phyloP scores from a whole-genome alignment of 2,329 filamentous ascomycete species.

The Myriosclerotinia curreyana region DNA sequence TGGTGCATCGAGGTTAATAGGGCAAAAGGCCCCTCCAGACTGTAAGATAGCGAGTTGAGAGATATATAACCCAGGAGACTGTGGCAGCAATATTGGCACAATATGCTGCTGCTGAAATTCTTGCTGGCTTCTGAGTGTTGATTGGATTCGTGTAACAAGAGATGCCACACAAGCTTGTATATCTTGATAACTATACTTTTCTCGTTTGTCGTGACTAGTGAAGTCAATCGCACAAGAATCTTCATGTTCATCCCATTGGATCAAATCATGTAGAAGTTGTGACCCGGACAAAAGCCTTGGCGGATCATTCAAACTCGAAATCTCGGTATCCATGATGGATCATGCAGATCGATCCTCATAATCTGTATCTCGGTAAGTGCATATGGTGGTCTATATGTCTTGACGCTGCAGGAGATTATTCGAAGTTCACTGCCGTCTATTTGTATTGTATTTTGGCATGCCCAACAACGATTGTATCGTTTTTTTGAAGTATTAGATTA shows the following conservation, averaged over 20 bases:
- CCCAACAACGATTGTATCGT: neutral
- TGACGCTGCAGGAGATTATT: constrained; percentile 1
- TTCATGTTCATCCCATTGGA: constrained; percentile 45
- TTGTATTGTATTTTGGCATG: constrained; percentile 6
- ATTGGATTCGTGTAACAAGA: constrained; percentile 28
- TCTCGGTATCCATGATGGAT: constrained; percentile 31
- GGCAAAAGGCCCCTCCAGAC: constrained; percentile 81
- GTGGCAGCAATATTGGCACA: constrained; percentile 73
- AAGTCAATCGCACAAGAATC: constrained; percentile 61
- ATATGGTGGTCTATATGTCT: constrained; percentile 7
- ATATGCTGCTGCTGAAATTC: constrained; percentile 45
- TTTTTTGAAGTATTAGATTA: neutral
- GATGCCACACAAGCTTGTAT: constrained; percentile 44
- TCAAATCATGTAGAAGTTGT: constrained; percentile 59
- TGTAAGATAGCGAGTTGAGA: constrained; percentile 75
- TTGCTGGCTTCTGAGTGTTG: constrained; percentile 25
- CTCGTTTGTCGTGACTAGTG: constrained; percentile 45
- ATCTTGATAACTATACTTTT: constrained; percentile 36
- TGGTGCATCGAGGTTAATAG: constrained; percentile 75
- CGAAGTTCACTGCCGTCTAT: constrained; percentile 1
- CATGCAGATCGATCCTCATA: constrained; percentile 25
- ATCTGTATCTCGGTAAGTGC: constrained; percentile 10
- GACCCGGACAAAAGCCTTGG: constrained; percentile 54
- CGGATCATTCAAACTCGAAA: constrained; percentile 57
- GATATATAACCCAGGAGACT: constrained; percentile 75